Percentiles rank a stretch among this genome's conserved stretches.
Evolutionary conservation across 2,329 filamentous ascomycete genomes (phyloP).

Genomic region (Podosphaera fusca): DNA sequence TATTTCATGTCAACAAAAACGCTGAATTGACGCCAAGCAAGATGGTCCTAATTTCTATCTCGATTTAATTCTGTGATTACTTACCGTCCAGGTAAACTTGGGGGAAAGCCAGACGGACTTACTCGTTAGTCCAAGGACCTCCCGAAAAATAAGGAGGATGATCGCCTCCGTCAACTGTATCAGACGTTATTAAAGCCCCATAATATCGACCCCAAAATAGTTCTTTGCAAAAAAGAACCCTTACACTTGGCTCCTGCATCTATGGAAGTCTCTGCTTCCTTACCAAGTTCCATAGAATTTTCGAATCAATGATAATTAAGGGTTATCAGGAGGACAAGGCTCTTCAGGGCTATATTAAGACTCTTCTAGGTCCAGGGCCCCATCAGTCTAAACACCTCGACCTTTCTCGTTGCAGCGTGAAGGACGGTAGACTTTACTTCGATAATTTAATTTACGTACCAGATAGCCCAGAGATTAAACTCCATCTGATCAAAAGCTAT

Average conservation of each 20-base stretch:
- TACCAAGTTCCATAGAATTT: too few relatives aligned
- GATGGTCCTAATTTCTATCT: too few relatives aligned
- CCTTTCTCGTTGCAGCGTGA: neutral
- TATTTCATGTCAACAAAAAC: slow-evolving; percentile 11
- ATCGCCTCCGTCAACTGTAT: neutral
- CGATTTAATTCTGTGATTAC: neutral
- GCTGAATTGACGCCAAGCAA: slow-evolving; percentile 9
- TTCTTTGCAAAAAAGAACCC: neutral
- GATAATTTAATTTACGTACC: neutral
- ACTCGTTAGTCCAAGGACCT: neutral
- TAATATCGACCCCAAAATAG: neutral
- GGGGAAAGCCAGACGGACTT: neutral
- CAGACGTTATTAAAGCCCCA: neutral
- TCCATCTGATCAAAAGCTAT: neutral
- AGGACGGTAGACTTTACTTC: neutral
- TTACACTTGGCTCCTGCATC: too few relatives aligned
- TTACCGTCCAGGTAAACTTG: neutral
- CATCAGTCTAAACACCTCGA: neutral
- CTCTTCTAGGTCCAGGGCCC: neutral
- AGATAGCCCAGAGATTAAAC: neutral
- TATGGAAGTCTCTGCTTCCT: too few relatives aligned
- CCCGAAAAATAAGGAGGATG: neutral
- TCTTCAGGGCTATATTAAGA: neutral
- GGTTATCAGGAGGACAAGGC: neutral
- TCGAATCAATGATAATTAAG: neutral